phyloP scores from a whole-genome alignment of 2,329 filamentous ascomycete species.

The Chlorencoelia australis region DNA sequence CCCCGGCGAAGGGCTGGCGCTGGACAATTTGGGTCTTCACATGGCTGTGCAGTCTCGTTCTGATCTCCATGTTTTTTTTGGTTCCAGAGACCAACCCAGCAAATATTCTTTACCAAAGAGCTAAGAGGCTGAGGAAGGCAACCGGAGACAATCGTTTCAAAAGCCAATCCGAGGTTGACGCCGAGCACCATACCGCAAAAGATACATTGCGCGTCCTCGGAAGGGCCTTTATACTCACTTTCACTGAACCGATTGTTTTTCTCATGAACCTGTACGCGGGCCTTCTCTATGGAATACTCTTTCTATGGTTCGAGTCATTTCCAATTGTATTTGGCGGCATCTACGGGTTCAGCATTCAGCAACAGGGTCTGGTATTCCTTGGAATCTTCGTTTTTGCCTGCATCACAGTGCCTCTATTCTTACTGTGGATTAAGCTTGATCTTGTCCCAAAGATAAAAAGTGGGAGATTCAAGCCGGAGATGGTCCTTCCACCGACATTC shows the following conservation, averaged over 20 bases:
- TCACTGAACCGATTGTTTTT: slow-evolving; percentile 51
- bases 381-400: slow-evolving; percentile 42
- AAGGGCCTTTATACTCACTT: slow-evolving; percentile 46
- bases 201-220: slow-evolving; percentile 43
- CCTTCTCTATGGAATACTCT: slow-evolving; percentile 52
- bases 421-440: slow-evolving; percentile 40
- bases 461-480: slow-evolving; percentile 43
- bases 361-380: slow-evolving; percentile 50
- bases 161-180: slow-evolving; percentile 52
- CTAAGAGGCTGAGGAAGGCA: slow-evolving; percentile 45
- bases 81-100: slow-evolving; percentile 52
- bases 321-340: slow-evolving; percentile 45
- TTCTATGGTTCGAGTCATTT: slow-evolving; percentile 56
- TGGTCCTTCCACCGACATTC: slow-evolving; percentile 43
- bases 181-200: slow-evolving; percentile 38
- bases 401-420: slow-evolving; percentile 37
- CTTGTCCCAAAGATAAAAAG: slow-evolving; percentile 33
- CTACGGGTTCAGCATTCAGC: slow-evolving; percentile 49
- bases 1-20: slow-evolving; percentile 45
- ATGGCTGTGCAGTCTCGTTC: slow-evolving; percentile 46
- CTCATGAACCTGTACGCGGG: slow-evolving; percentile 52
- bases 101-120: slow-evolving; percentile 51
- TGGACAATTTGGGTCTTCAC: slow-evolving; percentile 50
- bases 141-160: slow-evolving; percentile 44
- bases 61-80: slow-evolving; percentile 47